phyloP scores from a whole-genome alignment of 2,329 filamentous ascomycete species.

The Cytospora paraplurivora region DNA sequence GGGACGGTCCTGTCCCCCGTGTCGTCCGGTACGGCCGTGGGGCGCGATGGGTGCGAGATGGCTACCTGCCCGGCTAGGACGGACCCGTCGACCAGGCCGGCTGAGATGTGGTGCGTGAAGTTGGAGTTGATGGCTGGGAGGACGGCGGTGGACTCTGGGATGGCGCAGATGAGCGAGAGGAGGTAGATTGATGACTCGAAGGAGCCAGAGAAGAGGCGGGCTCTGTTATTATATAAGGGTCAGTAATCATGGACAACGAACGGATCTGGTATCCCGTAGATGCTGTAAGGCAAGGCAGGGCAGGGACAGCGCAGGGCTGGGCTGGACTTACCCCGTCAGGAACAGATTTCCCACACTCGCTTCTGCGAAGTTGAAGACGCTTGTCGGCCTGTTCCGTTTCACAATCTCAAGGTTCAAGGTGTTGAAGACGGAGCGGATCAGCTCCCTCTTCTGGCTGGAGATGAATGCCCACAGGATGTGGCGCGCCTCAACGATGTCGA shows the following conservation, averaged over 20 bases:
- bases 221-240: constrained; percentile 40
- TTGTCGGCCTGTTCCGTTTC: constrained; percentile 71
- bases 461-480: constrained; percentile 75
- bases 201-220: constrained; percentile 85
- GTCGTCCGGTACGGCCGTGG: constrained; percentile 53
- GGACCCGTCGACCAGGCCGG: constrained; percentile 73
- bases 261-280: neutral
- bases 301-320: neutral
- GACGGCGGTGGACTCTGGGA: constrained; percentile 74
- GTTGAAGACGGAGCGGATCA: constrained; percentile 77
- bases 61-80: constrained; percentile 89
- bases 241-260: neutral
- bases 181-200: constrained; percentile 94
- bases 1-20: constrained; percentile 33
- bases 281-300: neutral
- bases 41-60: constrained; percentile 80
- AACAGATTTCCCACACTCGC: constrained; percentile 81
- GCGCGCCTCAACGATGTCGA: constrained; percentile 82
- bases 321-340: constrained; percentile 62
- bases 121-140: constrained; percentile 93
- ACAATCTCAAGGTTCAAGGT: constrained; percentile 76
- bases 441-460: constrained; percentile 71
- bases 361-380: constrained; percentile 75
- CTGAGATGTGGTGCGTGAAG: constrained; percentile 92
- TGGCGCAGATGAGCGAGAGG: constrained; percentile 81